Evolutionary conservation across 73 alveolate genomes (phyloP).

Genomic region (Blepharisma japonicum): DNA sequence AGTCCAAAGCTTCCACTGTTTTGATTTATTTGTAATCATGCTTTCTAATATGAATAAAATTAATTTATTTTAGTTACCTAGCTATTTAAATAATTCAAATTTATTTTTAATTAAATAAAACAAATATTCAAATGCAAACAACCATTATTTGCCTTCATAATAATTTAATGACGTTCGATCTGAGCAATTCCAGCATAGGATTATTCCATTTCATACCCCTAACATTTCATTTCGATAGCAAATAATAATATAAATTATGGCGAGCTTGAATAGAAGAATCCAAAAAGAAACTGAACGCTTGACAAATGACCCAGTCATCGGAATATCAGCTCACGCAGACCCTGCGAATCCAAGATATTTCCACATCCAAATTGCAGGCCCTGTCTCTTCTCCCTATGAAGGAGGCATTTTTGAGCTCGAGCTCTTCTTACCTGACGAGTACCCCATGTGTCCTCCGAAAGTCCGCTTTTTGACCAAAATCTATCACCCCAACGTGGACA

Average conservation of each 20-base stretch:
- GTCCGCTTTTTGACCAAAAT: slow-evolving; percentile 91
- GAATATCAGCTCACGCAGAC: slow-evolving; percentile 78
- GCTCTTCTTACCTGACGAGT: slow-evolving; percentile 89
- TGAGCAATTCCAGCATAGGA: no score
- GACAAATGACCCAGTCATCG: slow-evolving; percentile 41
- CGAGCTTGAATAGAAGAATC: slow-evolving; percentile 33
- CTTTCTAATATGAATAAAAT: no score
- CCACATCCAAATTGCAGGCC: slow-evolving; percentile 88
- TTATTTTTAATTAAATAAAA: no score
- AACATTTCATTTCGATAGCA: no score
- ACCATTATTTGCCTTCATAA: no score
- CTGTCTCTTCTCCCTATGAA: slow-evolving; percentile 85
- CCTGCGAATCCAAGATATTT: slow-evolving; percentile 85
- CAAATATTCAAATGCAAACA: no score
- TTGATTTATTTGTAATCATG: no score
- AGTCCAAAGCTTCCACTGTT: background rate
- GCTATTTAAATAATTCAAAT: no score
- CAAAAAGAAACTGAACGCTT: slow-evolving; percentile 51
- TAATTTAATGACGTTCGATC: no score
- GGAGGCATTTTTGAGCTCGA: slow-evolving; percentile 82
- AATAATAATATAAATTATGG: background rate
- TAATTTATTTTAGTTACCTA: no score
- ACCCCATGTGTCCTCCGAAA: slow-evolving; percentile 96
- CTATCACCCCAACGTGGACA: slow-evolving; percentile 91
- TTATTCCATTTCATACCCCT: no score